Evolutionary conservation across 257 asterid species (phyloP), one percentile per base, ranked within the genome.

Genomic region (Scutellaria barbata): DNA sequence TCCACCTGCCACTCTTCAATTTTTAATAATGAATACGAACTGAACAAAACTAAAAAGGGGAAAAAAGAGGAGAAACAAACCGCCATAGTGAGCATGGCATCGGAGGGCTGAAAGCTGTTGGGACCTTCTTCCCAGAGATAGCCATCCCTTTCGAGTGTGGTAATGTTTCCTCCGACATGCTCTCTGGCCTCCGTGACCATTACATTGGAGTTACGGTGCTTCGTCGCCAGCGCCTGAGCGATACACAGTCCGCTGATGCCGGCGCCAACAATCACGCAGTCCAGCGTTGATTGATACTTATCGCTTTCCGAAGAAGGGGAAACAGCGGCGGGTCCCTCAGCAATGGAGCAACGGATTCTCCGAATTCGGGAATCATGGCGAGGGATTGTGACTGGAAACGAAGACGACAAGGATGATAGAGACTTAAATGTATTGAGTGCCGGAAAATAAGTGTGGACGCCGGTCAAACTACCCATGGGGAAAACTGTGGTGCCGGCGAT

Each of bases 101-200:
- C 99, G 16, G 99, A 94, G 5, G 99, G 99, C 78, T 94, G 99
- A 77, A 94, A 94, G 77, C 99, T 94, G 68, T 94, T 94, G 50
- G 99, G 99, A 40, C 99, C 99, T 84, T 94, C 99, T 78, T 94
- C 99, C 99, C 99, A 94, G 3, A 94, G 89, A 83, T 85, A 94
- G 1, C 99, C 99, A 40, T 89, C 96, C 76, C 83, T 86, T 67
- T 86, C 92, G 40, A 87, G 76, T 40, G 99, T 94, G 22, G 87
- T 91, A 73, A 94, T 94, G 81, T 94, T 94, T 13, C 98, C 99
- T 18, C 99, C 99, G 0, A 87, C 96, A 48, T 95, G 85, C 67
- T 91, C 95, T 52, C 89, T 87, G 52, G 97, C 96, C 72, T 94
- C 99, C 66, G 97, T 94, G 66, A 94, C 93, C 75, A 94, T 47